Base-by-base conservation (phyloP, 768 basidiomycete genomes). In the Piloderma croceum region DNA sequence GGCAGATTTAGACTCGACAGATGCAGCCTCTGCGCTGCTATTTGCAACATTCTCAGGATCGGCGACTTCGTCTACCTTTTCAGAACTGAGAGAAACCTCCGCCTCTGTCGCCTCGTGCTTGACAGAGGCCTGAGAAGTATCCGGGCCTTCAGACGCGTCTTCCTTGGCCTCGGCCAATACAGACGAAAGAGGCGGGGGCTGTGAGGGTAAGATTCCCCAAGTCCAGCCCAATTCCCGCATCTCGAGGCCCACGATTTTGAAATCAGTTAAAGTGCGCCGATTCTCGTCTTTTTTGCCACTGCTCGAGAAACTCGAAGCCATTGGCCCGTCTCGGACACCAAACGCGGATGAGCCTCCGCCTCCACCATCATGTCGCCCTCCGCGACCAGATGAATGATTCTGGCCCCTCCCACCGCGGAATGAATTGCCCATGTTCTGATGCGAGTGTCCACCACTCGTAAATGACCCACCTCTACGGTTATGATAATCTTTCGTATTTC, bases 251-350 rank as follows among this genome's bases (percentile, higher is more conserved):
- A 93, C 72, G 59, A 99, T 91, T 67, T 94, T 90, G 77, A 99
- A 99, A 67, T 98, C 94, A 25, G 92, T 97, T 51, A 99, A 80
- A 22, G 93, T 96, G 53, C 90, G 79, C 56, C 83, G 78, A 58
- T 85, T 84, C 62, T 90, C 88, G 57, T 89, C 86, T 63, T 83
- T 85, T 75, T 88, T 88, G 73, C 81, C 79, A 56, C 64, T 57
- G 46, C 56, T 60, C 35, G 62, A 62, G 53, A 70, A 62, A 50
- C 61, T 72, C 36, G 71, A 67, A 39, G 65, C 60, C 49, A 66
- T 53, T 15, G 67, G 49, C 31, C 70, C 69, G 58, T 85, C 80
- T 57, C 76, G 70, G 34, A 68, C 56, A 42, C 65, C 65, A 56
- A 71, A 66, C n/a, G 56, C 54, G 9, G 42, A 31, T 17, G 23